Evolutionary conservation across 345 rosid species (phyloP), one percentile per base, ranked within the genome.

Genomic region (Populus ilicifolia): DNA sequence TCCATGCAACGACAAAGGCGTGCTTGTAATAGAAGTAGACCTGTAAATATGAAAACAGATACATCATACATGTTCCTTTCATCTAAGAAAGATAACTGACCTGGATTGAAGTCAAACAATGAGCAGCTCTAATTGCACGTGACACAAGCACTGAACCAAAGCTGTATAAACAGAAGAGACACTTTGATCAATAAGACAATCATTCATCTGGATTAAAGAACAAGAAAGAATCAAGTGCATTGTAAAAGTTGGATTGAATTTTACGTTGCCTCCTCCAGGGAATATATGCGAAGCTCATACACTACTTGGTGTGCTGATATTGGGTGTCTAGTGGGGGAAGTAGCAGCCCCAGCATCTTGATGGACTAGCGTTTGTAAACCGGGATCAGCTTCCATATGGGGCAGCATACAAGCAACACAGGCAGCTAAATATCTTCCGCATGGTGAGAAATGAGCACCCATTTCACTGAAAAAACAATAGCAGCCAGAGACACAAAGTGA

Each of bases 371-470:
- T 81, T 67, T 89, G 98, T 83, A 93, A 80, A 76, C 94, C 90
- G 56, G 93, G 89, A 79, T 93, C 98, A 82, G 92, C 86, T 81
- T 93, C 99, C 75, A 79, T 38, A 72, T 88, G 89, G 81, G 98
- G 98, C 75, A 93, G 90, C 86, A 90, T 85, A 78, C 99, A 95
- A 73, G 97, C 97, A 79, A 95, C 97, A 88, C 99, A 95, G 13
- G 98, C 98, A 78, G 98, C 98, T 82, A 95, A 88, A 82, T 86
- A 95, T 89, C 89, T 91, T 87, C 98, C 98, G 70, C 99, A 95
- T n/a, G 99, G 99, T 13, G 99, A 95, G 85, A 95, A 93, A 85
- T 95, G 99, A 20, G 99, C 96, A 64, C 99, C 99, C 99, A 95
- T 95, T 84, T 95, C 99, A 90, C 99, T 93, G 91, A 86, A 83